Base-by-base conservation (phyloP, 2,329 filamentous ascomycete genomes). In the Colletotrichum higginsianum region DNA sequence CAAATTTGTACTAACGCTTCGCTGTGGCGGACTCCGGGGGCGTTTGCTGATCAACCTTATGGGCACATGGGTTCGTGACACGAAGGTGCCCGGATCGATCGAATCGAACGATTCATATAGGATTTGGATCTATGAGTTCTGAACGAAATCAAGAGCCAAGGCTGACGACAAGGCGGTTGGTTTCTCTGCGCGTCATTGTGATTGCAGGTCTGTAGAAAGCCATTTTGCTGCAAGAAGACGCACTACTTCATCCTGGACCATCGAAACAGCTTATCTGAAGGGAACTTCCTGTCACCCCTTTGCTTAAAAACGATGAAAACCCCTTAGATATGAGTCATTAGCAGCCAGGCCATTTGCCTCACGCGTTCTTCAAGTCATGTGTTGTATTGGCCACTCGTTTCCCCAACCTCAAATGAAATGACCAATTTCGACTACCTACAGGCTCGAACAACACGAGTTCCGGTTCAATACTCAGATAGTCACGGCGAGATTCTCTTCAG, bases 21-120 rank as follows among this genome's bases (percentile, higher is more conserved):
- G 63, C 55, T 49, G 64, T 62, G 56, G 64, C 63, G 40, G 42
- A 35, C 13, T 15, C 9, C 40, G 23, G 12, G 26, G 46, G 21
- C 46, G 46, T 52, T 23, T 62, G 46, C 11, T 52, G 44, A 50
- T 50, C 42, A 56, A 30, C 40, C 42, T 42, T 18, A 40, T 21
- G 23, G 52, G 52, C 46, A 55, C 15, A n/a, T 38, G 15, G 55
- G 63, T 57, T 52, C 44, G 35, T 23, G 30, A 46, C 11, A 23
- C 50, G 53, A 52, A 35, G 13, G 26, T 44, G n/a, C 56, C 40
- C 26, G 38, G 42, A n/a, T 38, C 16, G 40, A 55, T 56, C 40
- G 23, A 35, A 38, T 56, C 40, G 23, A 35, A 38, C 49, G 42
- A 50, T 50, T 57, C 15, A 57, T 35, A 42, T n/a, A 18, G 23